Evolutionary conservation across 2,329 filamentous ascomycete species (phyloP).

Genomic region (Immersiporthe knoxdaviesiana): DNA sequence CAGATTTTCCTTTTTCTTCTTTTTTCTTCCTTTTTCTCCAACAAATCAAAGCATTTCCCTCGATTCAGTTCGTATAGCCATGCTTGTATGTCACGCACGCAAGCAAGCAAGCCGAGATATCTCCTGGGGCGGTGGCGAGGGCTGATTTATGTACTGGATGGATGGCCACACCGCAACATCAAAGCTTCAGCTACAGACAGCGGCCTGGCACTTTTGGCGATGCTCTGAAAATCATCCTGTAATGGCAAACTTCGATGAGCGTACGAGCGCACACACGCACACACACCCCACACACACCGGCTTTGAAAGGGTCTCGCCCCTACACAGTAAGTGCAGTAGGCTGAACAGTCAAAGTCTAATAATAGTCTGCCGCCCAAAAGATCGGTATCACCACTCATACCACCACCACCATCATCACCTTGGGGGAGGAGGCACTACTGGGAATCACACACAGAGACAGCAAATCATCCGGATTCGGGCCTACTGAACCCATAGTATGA

Average conservation of each 20-base stretch:
- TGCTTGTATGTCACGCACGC: not conserved
- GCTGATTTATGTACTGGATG: not conserved
- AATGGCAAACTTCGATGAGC: not conserved
- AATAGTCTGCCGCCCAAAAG: not conserved
- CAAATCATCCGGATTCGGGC: constrained; percentile 5
- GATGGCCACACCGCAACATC: not conserved
- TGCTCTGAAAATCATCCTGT: not conserved
- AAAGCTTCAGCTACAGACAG: not conserved
- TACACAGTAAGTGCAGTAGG: not conserved
- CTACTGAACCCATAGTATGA: not conserved
- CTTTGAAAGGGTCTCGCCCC: not conserved
- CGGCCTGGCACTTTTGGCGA: not conserved
- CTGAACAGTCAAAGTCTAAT: not conserved
- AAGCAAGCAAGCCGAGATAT: constrained; percentile 7
- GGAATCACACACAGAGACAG: not conserved
- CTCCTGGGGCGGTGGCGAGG: not conserved
- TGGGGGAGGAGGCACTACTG: not conserved
- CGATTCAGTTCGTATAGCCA: not conserved
- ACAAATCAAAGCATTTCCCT: not conserved
- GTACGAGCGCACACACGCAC: too few species aligned
- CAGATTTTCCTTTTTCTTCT: not conserved
- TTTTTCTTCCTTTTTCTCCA: too few species aligned
- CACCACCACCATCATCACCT: not conserved
- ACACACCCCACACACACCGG: not conserved
- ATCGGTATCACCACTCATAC: not conserved